Percentiles rank a stretch among this genome's conserved stretches.
These are phyloP conservation scores for Microbotryum violaceum DNA, from an alignment of 1,284 basidiomycete species.

Conservation along the genomic window DNA sequence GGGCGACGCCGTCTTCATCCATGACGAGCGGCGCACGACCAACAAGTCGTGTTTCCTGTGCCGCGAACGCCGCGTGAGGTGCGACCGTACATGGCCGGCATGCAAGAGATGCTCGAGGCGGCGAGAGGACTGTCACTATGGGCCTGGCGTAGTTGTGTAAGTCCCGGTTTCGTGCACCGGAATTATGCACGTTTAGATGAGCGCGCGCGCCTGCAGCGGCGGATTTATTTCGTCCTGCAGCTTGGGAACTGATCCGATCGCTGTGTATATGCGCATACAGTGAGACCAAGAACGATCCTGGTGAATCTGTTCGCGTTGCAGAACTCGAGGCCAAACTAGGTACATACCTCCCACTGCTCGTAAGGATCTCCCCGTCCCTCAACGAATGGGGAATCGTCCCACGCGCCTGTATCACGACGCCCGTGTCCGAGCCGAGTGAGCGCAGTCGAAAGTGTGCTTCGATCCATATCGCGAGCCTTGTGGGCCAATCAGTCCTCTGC, in stretches of 20 bases:
- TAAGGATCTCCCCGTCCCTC: not conserved
- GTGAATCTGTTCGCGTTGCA: slow-evolving; percentile 12
- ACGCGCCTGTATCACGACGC: too few relatives aligned
- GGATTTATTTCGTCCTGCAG: too few relatives aligned
- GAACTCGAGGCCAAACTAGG: slow-evolving; percentile 19
- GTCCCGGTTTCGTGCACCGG: not conserved
- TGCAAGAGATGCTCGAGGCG: slow-evolving; percentile 23
- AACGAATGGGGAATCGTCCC: not conserved
- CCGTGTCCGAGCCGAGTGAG: too few relatives aligned
- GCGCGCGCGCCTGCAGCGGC: too few relatives aligned
- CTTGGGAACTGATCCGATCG: too few relatives aligned
- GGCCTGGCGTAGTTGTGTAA: slow-evolving; percentile 19
- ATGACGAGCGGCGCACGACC: not conserved
- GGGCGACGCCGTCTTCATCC: too few relatives aligned
- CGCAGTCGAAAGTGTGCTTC: too few relatives aligned
- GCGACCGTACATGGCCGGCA: slow-evolving; percentile 15
- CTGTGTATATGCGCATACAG: not conserved
- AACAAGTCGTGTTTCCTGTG: slow-evolving; percentile 4
- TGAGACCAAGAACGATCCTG: slow-evolving; percentile 15
- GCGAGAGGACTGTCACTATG: slow-evolving; percentile 20
- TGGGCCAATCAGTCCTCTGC: too few relatives aligned
- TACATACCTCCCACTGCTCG: not conserved
- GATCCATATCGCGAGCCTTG: too few relatives aligned
- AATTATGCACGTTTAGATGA: too few relatives aligned
- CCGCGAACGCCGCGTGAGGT: slow-evolving; percentile 18